phyloP scores from a whole-genome alignment of 805 yeast genomes.

The Candida boidinii region DNA sequence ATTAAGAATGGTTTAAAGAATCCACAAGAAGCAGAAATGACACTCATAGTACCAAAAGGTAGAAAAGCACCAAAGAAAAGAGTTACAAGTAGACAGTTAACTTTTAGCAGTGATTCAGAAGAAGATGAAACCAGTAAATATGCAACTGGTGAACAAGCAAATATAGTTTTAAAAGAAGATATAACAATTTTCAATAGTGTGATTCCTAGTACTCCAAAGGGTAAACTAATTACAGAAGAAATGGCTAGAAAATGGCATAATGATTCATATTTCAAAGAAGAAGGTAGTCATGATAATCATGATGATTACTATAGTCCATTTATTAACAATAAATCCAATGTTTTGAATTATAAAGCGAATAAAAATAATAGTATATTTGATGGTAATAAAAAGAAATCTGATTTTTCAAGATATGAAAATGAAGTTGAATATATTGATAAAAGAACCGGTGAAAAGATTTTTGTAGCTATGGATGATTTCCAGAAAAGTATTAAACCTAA shows the following conservation, averaged over 20 bases:
- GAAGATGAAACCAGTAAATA: too few relatives aligned
- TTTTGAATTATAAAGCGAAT: conserved; percentile 4
- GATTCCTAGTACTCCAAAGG: conserved; percentile 29
- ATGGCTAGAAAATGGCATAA: conserved; percentile 21
- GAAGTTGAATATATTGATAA: conserved; percentile 32
- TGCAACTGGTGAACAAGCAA: too few relatives aligned
- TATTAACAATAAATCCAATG: conserved; percentile 23
- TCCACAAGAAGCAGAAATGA: conserved; percentile 4
- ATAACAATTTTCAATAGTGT: too few relatives aligned
- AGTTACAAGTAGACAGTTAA: conserved; percentile 15
- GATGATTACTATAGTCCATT: conserved; percentile 9
- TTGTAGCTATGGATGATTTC: conserved; percentile 20
- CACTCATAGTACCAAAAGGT: conserved; percentile 5
- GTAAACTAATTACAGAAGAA: conserved; percentile 25
- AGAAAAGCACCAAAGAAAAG: conserved; percentile 2
- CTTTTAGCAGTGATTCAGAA: conserved; percentile 6
- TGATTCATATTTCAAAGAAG: conserved; percentile 15
- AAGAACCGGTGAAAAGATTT: conserved; percentile 30
- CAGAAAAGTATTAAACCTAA: conserved; percentile 31
- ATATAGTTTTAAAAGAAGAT: too few relatives aligned
- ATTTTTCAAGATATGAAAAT: conserved; percentile 20
- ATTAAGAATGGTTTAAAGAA: too few relatives aligned
- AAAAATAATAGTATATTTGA: neutral
- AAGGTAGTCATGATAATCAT: conserved; percentile 12
- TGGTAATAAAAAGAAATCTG: conserved; percentile 2